Base-by-base conservation (phyloP, 495 filamentous ascomycete species). In the Penicillium canescens region DNA sequence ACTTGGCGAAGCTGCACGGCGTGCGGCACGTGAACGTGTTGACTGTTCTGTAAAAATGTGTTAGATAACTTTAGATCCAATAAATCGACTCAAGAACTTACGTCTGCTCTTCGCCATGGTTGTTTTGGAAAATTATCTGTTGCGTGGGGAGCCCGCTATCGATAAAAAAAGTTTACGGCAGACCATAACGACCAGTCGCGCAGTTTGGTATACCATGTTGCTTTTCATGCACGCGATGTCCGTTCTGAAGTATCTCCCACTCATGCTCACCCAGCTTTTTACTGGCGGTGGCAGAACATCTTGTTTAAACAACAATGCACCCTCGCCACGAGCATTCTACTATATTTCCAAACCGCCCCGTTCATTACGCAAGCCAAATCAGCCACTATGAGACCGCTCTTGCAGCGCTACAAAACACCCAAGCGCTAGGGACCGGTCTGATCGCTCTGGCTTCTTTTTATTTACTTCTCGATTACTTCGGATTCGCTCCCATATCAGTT, bases 11-110 rank as follows among this genome's bases (percentile, higher is more conserved):
- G 81, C 82, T 36, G 81, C 89, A 45, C 91, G 84, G 61, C 86
- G 80, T 57, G 86, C 86, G 24, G 86, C 87, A 33, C 89, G 86
- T 46, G 89, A 90, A 70, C 87, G 87, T 44, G 80, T 54, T 3
- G 79, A 77, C 40, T 66, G 55, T 33, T 65, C 77, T 83, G 59
- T 26, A 41, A 57, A 21, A 42, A 49, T 0, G 9, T 46, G 35
- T 68, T 63, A 72, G 62, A 50, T 41, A 54, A 36, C 23, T 36
- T 10, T 16, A 50, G 36, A 23, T 42, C 38, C 49, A 43, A 20
- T 6, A 37, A 45, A 24, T 37, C n/a, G 9, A 18, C 24, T 45
- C 13, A 46, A 45, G 21, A 63, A 71, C 66, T 73, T 62, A 71
- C 69, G 60, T 43, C 59, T 74, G 48, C 70, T 74, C 53, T 82